phyloP scores from a whole-genome alignment of 805 yeast species.

The Starmerella cellae region DNA sequence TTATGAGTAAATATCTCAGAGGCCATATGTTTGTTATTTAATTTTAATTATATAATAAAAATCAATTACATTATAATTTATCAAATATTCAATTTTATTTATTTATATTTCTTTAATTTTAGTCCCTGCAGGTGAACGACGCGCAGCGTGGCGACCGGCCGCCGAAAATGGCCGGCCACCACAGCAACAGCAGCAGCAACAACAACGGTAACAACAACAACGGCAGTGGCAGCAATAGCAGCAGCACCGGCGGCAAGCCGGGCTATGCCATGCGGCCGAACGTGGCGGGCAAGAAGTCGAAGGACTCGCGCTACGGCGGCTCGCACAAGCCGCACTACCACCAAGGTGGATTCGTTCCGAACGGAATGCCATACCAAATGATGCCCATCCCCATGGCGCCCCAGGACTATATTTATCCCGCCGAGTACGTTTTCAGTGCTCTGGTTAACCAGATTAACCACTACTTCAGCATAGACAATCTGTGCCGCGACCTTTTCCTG shows the following conservation, averaged over 20 bases:
- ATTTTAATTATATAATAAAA: no score
- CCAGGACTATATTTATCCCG: conserved; percentile 2
- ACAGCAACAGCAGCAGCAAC: no score
- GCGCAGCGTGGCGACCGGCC: not conserved
- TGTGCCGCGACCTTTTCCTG: conserved; percentile 70
- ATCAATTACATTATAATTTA: no score
- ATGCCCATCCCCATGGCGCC: conserved; percentile 3
- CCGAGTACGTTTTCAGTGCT: conserved; percentile 17
- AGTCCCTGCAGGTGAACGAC: no score
- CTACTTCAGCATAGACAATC: conserved; percentile 78
- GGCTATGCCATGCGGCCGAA: not conserved
- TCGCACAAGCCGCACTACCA: conserved; percentile 6
- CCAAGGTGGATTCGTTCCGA: conserved; percentile 7
- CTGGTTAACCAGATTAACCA: conserved; percentile 63
- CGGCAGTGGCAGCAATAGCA: not conserved
- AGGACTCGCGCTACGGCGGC: not conserved
- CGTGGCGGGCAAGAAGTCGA: conserved; percentile 7
- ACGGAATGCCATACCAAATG: not conserved
- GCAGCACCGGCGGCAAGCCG: not conserved
- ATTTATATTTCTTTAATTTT: no score
- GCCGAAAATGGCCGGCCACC: not conserved
- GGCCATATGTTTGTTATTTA: no score
- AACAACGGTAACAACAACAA: not conserved
- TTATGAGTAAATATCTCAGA: no score
- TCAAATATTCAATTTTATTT: no score